Evolutionary conservation across 1,284 basidiomycete species (phyloP), one percentile per base, ranked within the genome.

Genomic region (Cryptococcus sp.): DNA sequence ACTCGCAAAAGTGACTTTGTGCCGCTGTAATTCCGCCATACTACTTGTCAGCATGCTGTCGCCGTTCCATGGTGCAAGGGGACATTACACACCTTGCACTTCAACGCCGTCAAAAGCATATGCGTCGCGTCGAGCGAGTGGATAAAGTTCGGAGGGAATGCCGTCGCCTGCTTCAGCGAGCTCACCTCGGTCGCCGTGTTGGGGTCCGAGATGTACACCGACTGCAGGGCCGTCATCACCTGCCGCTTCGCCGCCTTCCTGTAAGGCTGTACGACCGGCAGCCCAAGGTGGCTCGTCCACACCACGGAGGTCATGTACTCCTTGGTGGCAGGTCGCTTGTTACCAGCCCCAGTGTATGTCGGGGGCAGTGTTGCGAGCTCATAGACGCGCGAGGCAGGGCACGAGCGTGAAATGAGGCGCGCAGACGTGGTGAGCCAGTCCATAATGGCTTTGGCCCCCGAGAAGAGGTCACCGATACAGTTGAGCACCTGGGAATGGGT

Each of bases 81-180:
- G 36, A 28, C 36, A 39, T 23, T 11, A 80, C 84, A 60, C 73
- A 89, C 87, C 66, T 83, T 80, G 72, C 91, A 97, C 69, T 91
- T 87, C 42, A 96, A 81, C n/a, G 95, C 94, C 1, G 94, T 98
- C 63, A 98, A 79, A 83, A 98, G 88, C 94, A 99, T 98, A 78
- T 99, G 96, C 1, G 95, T 97, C 3, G 96, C 96, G 75, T 99
- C 96, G 49, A 98, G 82, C 68, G 89, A 92, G 77, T 99, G 96
- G 57, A 98, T 91, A 72, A 95, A 98, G 80, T 99, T 99, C 40
- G 95, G 96, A 12, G 95, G 95, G 85, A 99, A 98, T 2, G 95
- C 96, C 2, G 90, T 86, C 0, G 93, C 88, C 76, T 99, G 95
- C 76, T 96, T 96, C 60, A 81, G 69, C 0, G 90, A 79, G 66